Evolutionary conservation across 2,329 filamentous ascomycete species (phyloP).

Genomic region (Alternaria sp.): DNA sequence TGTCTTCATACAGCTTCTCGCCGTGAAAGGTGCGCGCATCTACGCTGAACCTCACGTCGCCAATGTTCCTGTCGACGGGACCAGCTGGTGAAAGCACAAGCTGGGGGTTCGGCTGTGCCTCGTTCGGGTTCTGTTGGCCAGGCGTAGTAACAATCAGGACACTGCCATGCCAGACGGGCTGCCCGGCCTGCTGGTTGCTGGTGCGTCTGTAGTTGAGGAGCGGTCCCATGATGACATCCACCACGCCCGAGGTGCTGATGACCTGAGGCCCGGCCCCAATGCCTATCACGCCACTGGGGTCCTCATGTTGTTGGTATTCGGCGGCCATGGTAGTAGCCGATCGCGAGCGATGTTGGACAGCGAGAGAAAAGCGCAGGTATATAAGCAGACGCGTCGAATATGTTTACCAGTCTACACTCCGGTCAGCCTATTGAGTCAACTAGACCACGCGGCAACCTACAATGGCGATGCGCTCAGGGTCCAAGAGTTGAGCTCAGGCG

Average conservation of each 20-base stretch:
- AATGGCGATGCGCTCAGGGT: conserved; percentile 23
- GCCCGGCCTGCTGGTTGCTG: conserved; percentile 60
- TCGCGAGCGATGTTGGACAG: conserved; percentile 4
- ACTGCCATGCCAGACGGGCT: conserved; percentile 78
- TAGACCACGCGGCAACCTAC: conserved; percentile 18
- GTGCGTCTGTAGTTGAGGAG: conserved; percentile 81
- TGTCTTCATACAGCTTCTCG: conserved; percentile 68
- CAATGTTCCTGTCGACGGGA: conserved; percentile 31
- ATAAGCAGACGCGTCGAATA: conserved; percentile 11
- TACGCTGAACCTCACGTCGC: conserved; percentile 36
- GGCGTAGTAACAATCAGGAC: conserved; percentile 83
- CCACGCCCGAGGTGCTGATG: conserved; percentile 48
- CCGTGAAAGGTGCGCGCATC: conserved; percentile 52
- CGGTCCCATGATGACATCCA: conserved; percentile 74
- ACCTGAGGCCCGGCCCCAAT: conserved; percentile 56
- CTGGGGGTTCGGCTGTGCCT: conserved; percentile 54
- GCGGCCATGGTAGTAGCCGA: not conserved
- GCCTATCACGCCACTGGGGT: conserved; percentile 43
- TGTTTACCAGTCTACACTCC: conserved; percentile 4
- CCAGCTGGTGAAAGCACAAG: conserved; percentile 67
- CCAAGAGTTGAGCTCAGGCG: conserved; percentile 14
- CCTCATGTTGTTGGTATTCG: conserved; percentile 24
- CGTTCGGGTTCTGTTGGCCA: conserved; percentile 59
- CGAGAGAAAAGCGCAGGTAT: not conserved
- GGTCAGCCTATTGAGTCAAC: conserved; percentile 22